These are phyloP conservation scores for Crithidia expoeki DNA, from an alignment of 208 protist species.

Conservation along the genomic window DNA sequence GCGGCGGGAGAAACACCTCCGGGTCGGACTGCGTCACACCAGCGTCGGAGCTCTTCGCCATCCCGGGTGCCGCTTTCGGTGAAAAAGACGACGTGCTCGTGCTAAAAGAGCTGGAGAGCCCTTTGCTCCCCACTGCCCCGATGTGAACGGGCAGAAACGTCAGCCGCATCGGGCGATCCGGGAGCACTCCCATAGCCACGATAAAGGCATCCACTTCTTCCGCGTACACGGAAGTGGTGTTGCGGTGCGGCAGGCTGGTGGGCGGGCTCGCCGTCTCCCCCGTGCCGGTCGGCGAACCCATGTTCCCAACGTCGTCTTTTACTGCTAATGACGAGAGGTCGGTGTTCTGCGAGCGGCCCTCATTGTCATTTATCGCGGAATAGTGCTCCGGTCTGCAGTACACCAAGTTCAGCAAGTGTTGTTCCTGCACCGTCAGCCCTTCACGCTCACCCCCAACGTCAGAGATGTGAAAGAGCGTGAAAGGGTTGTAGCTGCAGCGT, in stretches of 20 bases:
- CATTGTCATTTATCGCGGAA: constrained; percentile 9
- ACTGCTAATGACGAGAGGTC: constrained; percentile 36
- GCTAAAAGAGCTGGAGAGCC: background rate
- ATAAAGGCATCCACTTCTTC: constrained; percentile 34
- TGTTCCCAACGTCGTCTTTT: constrained; percentile 1
- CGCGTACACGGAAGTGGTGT: background rate
- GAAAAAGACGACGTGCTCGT: background rate
- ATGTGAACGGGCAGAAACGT: constrained; percentile 44
- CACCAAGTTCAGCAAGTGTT: constrained; percentile 29
- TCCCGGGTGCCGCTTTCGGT: background rate
- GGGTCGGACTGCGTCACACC: background rate
- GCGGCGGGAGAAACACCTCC: background rate
- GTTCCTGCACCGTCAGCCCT: constrained; percentile 40
- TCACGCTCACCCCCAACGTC: constrained; percentile 15
- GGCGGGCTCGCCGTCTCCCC: background rate
- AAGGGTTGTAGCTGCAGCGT: background rate
- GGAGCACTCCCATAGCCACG: constrained; percentile 40
- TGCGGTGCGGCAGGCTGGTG: constrained; percentile 3
- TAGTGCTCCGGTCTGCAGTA: constrained; percentile 31
- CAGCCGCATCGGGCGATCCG: constrained; percentile 64
- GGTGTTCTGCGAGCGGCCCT: background rate
- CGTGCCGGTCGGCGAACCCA: background rate
- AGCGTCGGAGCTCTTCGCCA: background rate
- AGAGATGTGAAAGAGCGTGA: constrained; percentile 24
- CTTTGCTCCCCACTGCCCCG: background rate